These are phyloP conservation scores for Fusarium protoensiforme DNA, from an alignment of 2,329 filamentous ascomycete genomes.

Conservation along the genomic window DNA sequence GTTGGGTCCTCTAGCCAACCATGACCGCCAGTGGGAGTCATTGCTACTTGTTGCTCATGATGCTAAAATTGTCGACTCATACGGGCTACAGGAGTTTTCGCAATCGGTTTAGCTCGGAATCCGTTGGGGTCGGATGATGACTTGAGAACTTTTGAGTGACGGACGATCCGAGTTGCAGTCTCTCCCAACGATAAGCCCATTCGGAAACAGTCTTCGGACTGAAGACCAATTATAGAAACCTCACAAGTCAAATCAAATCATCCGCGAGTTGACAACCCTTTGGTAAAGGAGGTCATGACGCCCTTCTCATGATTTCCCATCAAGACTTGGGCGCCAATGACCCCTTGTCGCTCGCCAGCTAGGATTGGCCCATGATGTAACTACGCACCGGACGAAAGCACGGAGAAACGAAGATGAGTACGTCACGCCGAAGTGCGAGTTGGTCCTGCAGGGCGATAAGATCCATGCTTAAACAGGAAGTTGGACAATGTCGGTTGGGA, in stretches of 20 bases:
- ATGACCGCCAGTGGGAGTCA: background rate
- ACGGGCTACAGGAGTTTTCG: background rate
- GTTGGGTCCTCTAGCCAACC: background rate
- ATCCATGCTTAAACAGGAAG: slow-evolving; percentile 37
- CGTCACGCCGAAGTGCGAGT: slow-evolving; percentile 20
- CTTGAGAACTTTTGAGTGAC: background rate
- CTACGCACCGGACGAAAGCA: background rate
- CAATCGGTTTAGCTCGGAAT: background rate
- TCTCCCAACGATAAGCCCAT: background rate
- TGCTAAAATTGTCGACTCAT: background rate
- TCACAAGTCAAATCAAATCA: background rate
- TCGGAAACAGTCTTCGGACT: background rate
- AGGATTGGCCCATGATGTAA: background rate
- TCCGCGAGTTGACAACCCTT: background rate
- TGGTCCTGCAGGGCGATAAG: slow-evolving; percentile 10
- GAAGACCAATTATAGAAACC: background rate
- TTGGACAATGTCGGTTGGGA: background rate
- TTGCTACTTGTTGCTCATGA: background rate
- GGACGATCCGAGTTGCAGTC: background rate
- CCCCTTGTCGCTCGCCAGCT: background rate
- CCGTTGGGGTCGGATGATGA: background rate
- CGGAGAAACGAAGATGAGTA: background rate
- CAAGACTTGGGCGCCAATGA: background rate
- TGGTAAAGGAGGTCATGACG: background rate
- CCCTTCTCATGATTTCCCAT: background rate